Conservation (phyloP, 805 yeast genomes). For the Candida ficus region DNA sequence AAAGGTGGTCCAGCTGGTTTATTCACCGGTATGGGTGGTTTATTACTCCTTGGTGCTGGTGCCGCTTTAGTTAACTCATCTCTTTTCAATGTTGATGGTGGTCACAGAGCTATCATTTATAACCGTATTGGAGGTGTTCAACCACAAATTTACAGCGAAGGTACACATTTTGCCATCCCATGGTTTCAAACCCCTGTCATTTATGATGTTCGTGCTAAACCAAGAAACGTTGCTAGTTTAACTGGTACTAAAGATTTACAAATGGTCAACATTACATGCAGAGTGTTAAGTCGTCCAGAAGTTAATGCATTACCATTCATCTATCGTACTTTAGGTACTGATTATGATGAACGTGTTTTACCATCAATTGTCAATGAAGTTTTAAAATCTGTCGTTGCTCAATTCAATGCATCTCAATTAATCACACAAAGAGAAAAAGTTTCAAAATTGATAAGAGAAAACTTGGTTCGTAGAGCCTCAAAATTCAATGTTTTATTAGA, state of each 20-base stretch:
- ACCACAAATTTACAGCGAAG: constrained; percentile 80
- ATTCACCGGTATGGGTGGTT: constrained; percentile 60
- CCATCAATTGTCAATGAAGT: constrained; percentile 99
- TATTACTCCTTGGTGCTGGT: constrained; percentile 54
- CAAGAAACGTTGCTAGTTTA: constrained; percentile 90
- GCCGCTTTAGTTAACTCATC: constrained; percentile 49
- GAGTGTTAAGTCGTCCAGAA: constrained; percentile 90
- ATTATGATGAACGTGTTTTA: constrained; percentile 93
- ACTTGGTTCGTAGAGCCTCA: constrained; percentile 83
- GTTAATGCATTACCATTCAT: constrained; percentile 73
- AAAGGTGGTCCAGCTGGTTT: constrained; percentile 37
- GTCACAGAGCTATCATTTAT: constrained; percentile 94
- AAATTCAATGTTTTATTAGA: constrained; percentile 84
- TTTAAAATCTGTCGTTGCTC: constrained; percentile 93
- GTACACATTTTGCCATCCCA: constrained; percentile 91
- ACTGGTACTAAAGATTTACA: constrained; percentile 98
- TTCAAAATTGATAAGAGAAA: constrained; percentile 85
- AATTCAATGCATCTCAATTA: constrained; percentile 95
- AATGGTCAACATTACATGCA: constrained; percentile 98
- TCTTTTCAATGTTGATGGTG: constrained; percentile 91
- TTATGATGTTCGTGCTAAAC: constrained; percentile 95
- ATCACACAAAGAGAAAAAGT: constrained; percentile 99
- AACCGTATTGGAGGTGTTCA: constrained; percentile 84
- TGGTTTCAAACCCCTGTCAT: constrained; percentile 92
- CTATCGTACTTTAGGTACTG: constrained; percentile 87